Base-by-base conservation (phyloP, 2,329 filamentous ascomycete species). In the Cadophora gregata region DNA sequence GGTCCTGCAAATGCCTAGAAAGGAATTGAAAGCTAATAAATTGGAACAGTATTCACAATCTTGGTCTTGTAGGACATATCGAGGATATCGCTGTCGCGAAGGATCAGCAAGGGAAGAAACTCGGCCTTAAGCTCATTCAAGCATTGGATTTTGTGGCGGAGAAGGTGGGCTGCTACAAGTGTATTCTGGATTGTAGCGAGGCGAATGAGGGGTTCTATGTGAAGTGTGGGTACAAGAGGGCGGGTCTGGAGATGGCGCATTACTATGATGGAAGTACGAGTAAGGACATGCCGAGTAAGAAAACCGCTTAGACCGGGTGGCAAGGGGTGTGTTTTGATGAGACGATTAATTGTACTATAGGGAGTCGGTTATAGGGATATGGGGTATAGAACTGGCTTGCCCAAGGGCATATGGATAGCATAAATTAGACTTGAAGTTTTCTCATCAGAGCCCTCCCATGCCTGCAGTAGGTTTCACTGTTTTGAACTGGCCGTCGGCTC, bases 121-220 rank as follows among this genome's bases (percentile, higher is more conserved):
- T 98, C 55, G 96, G 96, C 4, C 82, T 97, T 76, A 87, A 93
- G 72, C 91, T 98, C 72, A 98, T 98, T 75, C 93, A 98, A 81
- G 93, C 95, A 7, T 85, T 99, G 76, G 95, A 98, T 80, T 91
- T 86, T 77, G 89, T 98, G 67, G 93, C 94, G 64, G 88, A 93
- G 78, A 88, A 93, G 78, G 90, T 96, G 65, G 96, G 95, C 64
- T 98, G 95, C 81, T 98, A 98, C 81, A 98, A 96, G 90, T 93
- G 89, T 71, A 98, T 99, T 73, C 86, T 99, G 72, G 95, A 98
- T 80, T 98, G 95, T 83, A 96, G 92, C 72, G 94, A 97, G 80
- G 88, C 91, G 74, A 99, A 98, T 78, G 93, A 97, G 80, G 95
- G 94, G 27, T 99, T 99, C 83, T 99, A 99, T 80, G 85, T 97